Conservation (phyloP, 371 early-diverging fungal genomes). For the Mucor racemosus region DNA sequence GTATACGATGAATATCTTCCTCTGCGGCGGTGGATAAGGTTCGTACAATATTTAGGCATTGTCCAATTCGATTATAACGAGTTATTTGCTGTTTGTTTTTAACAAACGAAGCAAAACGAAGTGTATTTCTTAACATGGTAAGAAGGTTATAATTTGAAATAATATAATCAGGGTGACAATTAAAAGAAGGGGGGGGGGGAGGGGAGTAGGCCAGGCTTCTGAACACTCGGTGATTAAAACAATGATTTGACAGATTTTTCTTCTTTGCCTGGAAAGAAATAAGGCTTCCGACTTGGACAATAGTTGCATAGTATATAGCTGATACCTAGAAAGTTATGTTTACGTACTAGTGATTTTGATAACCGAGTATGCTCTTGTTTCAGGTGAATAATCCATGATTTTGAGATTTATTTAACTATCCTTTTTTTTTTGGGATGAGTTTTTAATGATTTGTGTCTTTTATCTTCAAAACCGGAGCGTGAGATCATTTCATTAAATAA, state of each 20-base stretch:
- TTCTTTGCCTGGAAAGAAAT: too few relatives aligned
- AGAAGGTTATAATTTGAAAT: background rate
- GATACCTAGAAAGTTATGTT: background rate
- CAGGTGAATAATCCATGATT: too few relatives aligned
- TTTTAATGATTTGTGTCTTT: too few relatives aligned
- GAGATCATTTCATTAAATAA: too few relatives aligned
- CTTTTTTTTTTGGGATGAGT: too few relatives aligned
- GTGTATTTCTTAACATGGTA: background rate
- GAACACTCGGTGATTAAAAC: background rate
- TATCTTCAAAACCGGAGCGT: too few relatives aligned
- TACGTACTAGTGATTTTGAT: too few relatives aligned
- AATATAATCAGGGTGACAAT: background rate
- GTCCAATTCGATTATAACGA: background rate
- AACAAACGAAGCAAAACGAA: background rate
- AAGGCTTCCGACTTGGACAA: too few relatives aligned
- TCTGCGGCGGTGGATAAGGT: background rate
- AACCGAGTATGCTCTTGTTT: too few relatives aligned
- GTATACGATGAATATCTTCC: slow-evolving; percentile 30
- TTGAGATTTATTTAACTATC: too few relatives aligned
- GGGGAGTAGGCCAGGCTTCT: background rate
- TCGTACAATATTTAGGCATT: background rate
- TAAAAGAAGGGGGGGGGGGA: background rate
- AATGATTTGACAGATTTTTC: background rate
- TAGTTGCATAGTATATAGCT: background rate
- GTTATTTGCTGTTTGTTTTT: background rate